phyloP scores from a whole-genome alignment of 2,329 filamentous ascomycete genomes.

The Epichloe glyceriae region DNA sequence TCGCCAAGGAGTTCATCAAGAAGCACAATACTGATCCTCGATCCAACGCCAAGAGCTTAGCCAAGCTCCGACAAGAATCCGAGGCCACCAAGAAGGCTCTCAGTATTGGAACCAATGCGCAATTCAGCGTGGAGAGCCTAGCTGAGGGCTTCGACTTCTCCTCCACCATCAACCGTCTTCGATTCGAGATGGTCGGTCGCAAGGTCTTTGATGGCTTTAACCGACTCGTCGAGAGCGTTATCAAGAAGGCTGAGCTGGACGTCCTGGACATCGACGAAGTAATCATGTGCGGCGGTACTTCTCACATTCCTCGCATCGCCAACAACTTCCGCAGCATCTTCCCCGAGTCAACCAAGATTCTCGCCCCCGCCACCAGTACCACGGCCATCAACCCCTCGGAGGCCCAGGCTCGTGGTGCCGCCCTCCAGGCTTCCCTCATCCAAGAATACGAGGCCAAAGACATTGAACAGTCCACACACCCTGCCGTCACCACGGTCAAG shows the following conservation, averaged over 20 bases:
- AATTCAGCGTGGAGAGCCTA: constrained; percentile 86
- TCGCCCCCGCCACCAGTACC: constrained; percentile 68
- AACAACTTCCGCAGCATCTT: constrained; percentile 68
- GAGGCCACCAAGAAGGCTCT: constrained; percentile 88
- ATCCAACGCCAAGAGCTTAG: constrained; percentile 65
- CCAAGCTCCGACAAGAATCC: constrained; percentile 84
- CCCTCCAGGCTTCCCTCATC: constrained; percentile 88
- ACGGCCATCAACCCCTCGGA: constrained; percentile 88
- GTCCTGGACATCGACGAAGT: constrained; percentile 90
- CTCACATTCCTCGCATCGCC: constrained; percentile 89
- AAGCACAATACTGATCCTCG: constrained; percentile 86
- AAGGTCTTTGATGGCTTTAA: constrained; percentile 85
- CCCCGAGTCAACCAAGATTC: constrained; percentile 62
- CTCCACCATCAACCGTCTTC: constrained; percentile 80
- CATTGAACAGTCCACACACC: constrained; percentile 91
- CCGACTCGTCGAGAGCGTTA: constrained; percentile 66
- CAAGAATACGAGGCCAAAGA: constrained; percentile 89
- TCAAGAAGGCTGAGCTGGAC: constrained; percentile 88
- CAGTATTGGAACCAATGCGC: constrained; percentile 75
- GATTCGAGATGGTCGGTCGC: constrained; percentile 78
- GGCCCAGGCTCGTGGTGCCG: constrained; percentile 75
- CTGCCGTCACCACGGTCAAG: constrained; percentile 85
- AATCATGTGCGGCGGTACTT: constrained; percentile 80
- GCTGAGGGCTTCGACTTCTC: constrained; percentile 83
- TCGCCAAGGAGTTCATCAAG: constrained; percentile 98